Base-by-base conservation (phyloP, 176 grass and related monocot genomes). In the bread wheat (Triticum aestivum) region DNA sequence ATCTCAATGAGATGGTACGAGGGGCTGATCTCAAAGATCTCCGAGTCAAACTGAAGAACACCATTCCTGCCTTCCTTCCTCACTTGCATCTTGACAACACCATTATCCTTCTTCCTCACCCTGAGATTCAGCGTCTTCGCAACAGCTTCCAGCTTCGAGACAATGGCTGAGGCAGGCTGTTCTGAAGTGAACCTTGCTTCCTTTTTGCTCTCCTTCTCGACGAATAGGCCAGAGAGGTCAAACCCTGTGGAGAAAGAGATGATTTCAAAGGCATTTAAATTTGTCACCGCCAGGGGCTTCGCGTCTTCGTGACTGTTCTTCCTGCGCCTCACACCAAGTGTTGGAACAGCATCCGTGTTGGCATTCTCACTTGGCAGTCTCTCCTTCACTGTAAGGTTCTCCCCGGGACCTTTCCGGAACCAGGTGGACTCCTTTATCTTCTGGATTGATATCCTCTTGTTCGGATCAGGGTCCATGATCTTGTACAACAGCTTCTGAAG, bases 191-290 rank as follows among this genome's bases (percentile, higher is more conserved):
- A 97, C 39, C 92, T 85, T 49, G 81, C 77, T 68, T 92, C 92
- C 44, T 88, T 94, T 63, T 14, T 97, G 35, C 62, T 59, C 30
- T 81, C 88, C 35, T 79, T 94, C 68, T 87, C 83, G 6, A 88
- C 47, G 79, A 97, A 97, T 33, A 97, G 83, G 66, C 88, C 88
- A 61, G 94, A 97, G 2, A 97, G 78, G 71, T 94, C 88, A 65
- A 97, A 92, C 45, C 90, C 92, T 41, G 71, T 42, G 26, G 94
- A 92, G 70, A 92, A 83, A 78, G 92, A 90, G 49, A 97, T 97
- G 61, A 97, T 94, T 79, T 94, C 90, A 73, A 97, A 97, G 44
- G 94, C 94, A 89, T 97, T 97, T 77, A 97, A 72, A 41, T 84
- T 92, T 39, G 88, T 82, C 10, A 89, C 81, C 9, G 8, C 13